These are phyloP conservation scores for Penicillium palitans DNA, from an alignment of 2,329 filamentous ascomycete species.

Conservation along the genomic window DNA sequence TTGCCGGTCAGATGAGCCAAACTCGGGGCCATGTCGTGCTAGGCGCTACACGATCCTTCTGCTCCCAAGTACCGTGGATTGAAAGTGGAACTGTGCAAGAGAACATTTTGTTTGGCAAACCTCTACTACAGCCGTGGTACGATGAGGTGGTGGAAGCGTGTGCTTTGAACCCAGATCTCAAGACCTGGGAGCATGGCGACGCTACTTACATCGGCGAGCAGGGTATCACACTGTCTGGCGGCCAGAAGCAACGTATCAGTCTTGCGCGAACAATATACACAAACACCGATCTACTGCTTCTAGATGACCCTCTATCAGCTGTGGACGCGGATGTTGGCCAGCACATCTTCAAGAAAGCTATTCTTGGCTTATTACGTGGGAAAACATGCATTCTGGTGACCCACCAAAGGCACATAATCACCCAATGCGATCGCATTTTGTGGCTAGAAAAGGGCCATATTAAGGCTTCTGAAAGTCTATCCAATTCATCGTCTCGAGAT, in stretches of 20 bases:
- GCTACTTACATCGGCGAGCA: not conserved
- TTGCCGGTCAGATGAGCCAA: not conserved
- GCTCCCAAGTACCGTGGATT: not conserved
- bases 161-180: not conserved
- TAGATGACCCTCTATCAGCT: not conserved
- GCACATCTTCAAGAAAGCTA: not conserved
- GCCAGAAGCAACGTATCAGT: not conserved
- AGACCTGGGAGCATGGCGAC: not conserved
- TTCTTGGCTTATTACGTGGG: not conserved
- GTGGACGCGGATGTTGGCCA: not conserved
- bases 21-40: not conserved
- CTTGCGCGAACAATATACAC: not conserved
- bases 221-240: not conserved
- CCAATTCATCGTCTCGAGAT: not conserved
- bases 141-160: not conserved
- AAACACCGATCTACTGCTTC: not conserved
- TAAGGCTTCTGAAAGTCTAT: not conserved
- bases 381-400: not conserved
- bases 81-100: conserved; percentile 1
- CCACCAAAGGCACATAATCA: not conserved
- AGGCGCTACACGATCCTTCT: not conserved
- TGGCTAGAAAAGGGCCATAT: not conserved
- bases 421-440: not conserved
- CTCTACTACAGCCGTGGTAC: not conserved
- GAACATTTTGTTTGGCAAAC: not conserved